Base-by-base conservation (phyloP, 2,329 filamentous ascomycete genomes). In the Monilinia polystroma region DNA sequence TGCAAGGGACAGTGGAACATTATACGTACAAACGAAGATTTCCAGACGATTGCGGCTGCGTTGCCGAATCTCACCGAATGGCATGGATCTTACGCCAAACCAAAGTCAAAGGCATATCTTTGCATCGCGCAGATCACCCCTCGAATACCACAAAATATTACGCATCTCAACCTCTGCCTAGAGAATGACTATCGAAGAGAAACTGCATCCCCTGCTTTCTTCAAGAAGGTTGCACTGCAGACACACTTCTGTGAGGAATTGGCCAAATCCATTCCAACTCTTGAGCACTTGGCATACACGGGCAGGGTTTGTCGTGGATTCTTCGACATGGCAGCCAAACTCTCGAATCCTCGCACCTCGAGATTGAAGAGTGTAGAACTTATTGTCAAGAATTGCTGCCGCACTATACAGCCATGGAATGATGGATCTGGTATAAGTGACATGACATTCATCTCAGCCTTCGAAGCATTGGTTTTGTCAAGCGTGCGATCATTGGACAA, bases 1-100 rank as follows among this genome's bases (percentile, higher is more conserved):
- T 89, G 89, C 77, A 87, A 89, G 72, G 90, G 90, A 8, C 88
- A 91, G 71, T 93, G 90, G 90, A 92, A 92, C 73, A 81, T 92
- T 38, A 89, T 91, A 76, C 82, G 90, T 57, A 80, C 83, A 20
- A 79, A 84, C 54, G 78, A 80, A 23, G 88, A 92, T 75, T 92
- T 90, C 77, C 78, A 81, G 66, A 82, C 81, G 63, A 82, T 93
- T 60, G 81, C 86, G 26, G 76, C 79, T 16, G 88, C 89, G 6
- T 76, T 92, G 54, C 90, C 90, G 1, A 87, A 85, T 68, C 78
- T 92, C 20, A 79, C 76, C n/a, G 82, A 84, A 73, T 82, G 81
- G 79, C 80, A 84, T 70, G 82, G 80, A 69, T 77, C 78, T 43
- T 84, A 83, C 79, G 89, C 87, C 74, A 91, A 90, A 76, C 87